Evolutionary conservation across 495 filamentous ascomycete species (phyloP), one percentile per base, ranked within the genome.

Genomic region (Niebla homalea): DNA sequence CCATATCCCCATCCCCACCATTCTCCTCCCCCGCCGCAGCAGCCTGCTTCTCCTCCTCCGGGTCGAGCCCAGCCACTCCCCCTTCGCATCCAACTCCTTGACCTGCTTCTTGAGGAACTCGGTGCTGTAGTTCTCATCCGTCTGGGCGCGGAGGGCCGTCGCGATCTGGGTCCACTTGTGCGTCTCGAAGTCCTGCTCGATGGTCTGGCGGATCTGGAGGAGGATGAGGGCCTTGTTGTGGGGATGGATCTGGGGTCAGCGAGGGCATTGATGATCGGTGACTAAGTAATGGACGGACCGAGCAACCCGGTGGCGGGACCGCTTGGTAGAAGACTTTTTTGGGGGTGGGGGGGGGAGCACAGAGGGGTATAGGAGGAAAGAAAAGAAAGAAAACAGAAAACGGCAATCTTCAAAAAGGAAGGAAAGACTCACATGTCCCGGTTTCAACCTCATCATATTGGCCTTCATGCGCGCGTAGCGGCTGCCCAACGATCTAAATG

Each of bases 391-490:
- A 19, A n/a, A n/a, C n/a, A n/a, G n/a, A n/a, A n/a, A n/a, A n/a
- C n/a, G n/a, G n/a, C n/a, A n/a, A n/a, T n/a, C n/a, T n/a, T n/a
- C n/a, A n/a, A n/a, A n/a, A n/a, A n/a, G n/a, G 1, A 25, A 18
- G 37, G 20, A 26, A 36, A 1, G 6, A 38, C 58, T 48, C 53
- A 60, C 58, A 14, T 60, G 56, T 12, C 52, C 55, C 1, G 49
- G 49, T 14, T 55, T 21, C 14, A 60, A 35, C 25, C 18, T 16
- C 55, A 50, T 50, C 49, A 60, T 53, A 35, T 53, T 53, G 7
- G 32, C 36, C 20, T 53, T 52, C 36, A 60, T 54, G 39, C 52
- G 51, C 5, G 40, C 46, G 29, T 54, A 54, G 41, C 57, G 57
- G 36, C 51, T 57, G 0, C 50, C 50, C 4, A 60, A 48, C 3